Conservation (phyloP, 192 early-diverging fungal genomes). For the Coemansia sp. region DNA sequence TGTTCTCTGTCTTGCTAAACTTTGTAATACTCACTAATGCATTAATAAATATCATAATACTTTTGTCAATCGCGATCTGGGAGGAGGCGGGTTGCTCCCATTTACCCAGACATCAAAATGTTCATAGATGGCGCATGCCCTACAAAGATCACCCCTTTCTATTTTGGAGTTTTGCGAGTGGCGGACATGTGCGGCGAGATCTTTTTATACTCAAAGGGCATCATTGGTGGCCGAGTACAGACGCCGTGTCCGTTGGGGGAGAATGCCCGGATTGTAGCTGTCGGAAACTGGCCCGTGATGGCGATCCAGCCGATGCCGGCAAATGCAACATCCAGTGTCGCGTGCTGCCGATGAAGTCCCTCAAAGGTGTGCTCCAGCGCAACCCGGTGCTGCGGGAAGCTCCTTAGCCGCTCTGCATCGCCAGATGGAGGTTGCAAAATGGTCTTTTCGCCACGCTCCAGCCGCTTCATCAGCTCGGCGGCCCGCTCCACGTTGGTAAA, state of each 20-base stretch:
- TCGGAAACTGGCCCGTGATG: slow-evolving; percentile 55
- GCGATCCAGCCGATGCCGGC: slow-evolving; percentile 66
- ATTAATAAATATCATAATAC: neutral
- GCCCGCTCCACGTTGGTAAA: slow-evolving; percentile 57
- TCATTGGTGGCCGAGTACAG: slow-evolving; percentile 56
- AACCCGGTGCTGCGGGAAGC: slow-evolving; percentile 40
- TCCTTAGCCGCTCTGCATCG: slow-evolving; percentile 26
- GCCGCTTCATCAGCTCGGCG: slow-evolving; percentile 37
- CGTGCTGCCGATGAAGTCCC: slow-evolving; percentile 47
- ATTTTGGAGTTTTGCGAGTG: slow-evolving; percentile 46
- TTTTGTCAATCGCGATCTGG: slow-evolving; percentile 1
- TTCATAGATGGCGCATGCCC: slow-evolving; percentile 2
- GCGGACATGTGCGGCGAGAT: slow-evolving; percentile 36
- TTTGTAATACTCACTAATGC: neutral
- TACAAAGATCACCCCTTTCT: neutral
- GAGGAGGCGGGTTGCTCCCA: neutral
- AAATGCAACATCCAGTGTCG: slow-evolving; percentile 60
- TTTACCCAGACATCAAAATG: slow-evolving; percentile 1
- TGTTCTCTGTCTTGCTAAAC: neutral
- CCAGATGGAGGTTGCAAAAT: slow-evolving; percentile 49
- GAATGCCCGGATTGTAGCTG: slow-evolving; percentile 55
- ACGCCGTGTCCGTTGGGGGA: slow-evolving; percentile 56
- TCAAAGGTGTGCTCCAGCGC: slow-evolving; percentile 44
- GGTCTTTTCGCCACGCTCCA: slow-evolving; percentile 37
- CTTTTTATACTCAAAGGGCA: slow-evolving; percentile 63